Conservation (phyloP, 257 asterid genomes). For the Capsicum rhomboideum region DNA sequence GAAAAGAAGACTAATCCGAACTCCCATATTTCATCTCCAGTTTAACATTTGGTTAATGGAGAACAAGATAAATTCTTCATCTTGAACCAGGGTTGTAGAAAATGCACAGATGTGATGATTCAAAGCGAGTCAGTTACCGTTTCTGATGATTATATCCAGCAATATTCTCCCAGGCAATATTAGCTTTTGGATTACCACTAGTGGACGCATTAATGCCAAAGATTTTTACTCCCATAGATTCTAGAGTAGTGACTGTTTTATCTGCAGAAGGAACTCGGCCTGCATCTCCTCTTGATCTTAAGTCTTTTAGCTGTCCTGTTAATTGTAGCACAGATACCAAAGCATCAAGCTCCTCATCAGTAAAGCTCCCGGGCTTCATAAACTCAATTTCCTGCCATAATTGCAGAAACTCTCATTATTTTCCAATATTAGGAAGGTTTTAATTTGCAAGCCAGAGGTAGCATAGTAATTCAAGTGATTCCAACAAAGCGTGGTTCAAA, state of each 20-base stretch:
- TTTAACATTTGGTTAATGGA: neutral
- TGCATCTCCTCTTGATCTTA: conserved; percentile 35
- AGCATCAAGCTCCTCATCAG: conserved; percentile 79
- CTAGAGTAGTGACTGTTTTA: conserved; percentile 58
- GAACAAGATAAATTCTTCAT: neutral
- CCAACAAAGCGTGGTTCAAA: conserved; percentile 6
- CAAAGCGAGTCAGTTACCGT: conserved; percentile 33
- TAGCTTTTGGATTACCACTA: conserved; percentile 31
- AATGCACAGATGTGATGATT: neutral
- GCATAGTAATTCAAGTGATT: neutral
- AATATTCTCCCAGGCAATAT: conserved; percentile 86
- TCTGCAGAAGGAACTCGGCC: conserved; percentile 30
- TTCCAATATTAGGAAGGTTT: neutral
- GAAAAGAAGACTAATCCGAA: neutral
- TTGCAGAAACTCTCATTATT: conserved; percentile 2
- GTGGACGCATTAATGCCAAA: conserved; percentile 56
- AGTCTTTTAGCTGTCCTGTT: conserved; percentile 57
- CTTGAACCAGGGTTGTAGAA: neutral
- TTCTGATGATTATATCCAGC: conserved; percentile 89
- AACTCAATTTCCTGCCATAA: conserved; percentile 74
- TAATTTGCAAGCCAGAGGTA: neutral
- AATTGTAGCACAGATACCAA: conserved; percentile 55
- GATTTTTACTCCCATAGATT: conserved; percentile 80
- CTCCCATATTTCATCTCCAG: neutral
- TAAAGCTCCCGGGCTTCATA: conserved; percentile 73